phyloP scores from a whole-genome alignment of 495 filamentous ascomycete genomes.

The Penicillium bialowiezense region DNA sequence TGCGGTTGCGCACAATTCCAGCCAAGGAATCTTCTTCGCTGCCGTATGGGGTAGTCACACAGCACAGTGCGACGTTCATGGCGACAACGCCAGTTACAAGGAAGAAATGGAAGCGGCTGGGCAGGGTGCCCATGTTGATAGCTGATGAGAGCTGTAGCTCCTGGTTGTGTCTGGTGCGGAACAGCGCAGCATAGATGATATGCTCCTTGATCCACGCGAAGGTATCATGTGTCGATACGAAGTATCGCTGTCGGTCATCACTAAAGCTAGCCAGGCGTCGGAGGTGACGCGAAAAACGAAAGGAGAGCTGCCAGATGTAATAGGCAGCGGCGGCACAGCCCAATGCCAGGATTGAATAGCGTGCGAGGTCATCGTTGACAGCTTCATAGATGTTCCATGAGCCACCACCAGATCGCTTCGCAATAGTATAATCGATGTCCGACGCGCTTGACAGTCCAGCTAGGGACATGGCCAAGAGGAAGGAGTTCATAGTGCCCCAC shows the following conservation, averaged over 20 bases:
- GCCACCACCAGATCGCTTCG: slow-evolving; percentile 25
- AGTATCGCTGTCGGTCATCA: slow-evolving; percentile 68
- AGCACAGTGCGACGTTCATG: slow-evolving; percentile 76
- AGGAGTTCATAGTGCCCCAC: slow-evolving; percentile 10
- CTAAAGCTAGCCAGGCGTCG: slow-evolving; percentile 72
- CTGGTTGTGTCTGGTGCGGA: slow-evolving; percentile 78
- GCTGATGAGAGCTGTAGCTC: slow-evolving; percentile 77
- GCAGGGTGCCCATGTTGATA: slow-evolving; percentile 80
- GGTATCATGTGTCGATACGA: slow-evolving; percentile 38
- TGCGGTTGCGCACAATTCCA: slow-evolving; percentile 64
- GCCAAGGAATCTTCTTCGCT: slow-evolving; percentile 40
- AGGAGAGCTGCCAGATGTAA: slow-evolving; percentile 50
- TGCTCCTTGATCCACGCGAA: slow-evolving; percentile 73
- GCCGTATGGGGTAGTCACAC: slow-evolving; percentile 64
- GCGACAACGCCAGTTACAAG: slow-evolving; percentile 68
- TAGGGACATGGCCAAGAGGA: slow-evolving; percentile 23
- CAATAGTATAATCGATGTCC: slow-evolving; percentile 30
- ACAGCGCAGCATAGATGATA: slow-evolving; percentile 80
- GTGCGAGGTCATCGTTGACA: slow-evolving; percentile 38
- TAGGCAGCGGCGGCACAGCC: slow-evolving; percentile 47
- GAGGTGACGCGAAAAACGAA: slow-evolving; percentile 56
- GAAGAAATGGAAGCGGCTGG: slow-evolving; percentile 76
- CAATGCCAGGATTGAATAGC: slow-evolving; percentile 46
- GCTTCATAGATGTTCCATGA: slow-evolving; percentile 26
- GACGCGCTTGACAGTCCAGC: slow-evolving; percentile 27